phyloP scores from a whole-genome alignment of 176 grass and related monocot species.

The Oryza glumipatula region DNA sequence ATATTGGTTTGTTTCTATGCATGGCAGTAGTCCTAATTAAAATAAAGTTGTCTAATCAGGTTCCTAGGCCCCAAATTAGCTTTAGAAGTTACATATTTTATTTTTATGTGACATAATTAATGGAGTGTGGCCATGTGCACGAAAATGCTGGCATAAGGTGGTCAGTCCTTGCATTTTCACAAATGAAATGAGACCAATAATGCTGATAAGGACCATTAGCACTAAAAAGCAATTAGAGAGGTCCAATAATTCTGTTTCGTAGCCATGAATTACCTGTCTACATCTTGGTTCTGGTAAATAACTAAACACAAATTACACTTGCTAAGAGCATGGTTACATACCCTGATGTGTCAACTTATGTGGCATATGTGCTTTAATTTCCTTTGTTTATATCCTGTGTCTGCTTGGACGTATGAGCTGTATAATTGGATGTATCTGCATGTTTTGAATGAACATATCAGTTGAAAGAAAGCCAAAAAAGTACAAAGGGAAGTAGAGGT shows the following conservation, averaged over 20 bases:
- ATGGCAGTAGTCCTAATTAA: constrained; percentile 21
- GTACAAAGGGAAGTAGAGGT: constrained; percentile 26
- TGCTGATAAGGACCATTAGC: constrained; percentile 48
- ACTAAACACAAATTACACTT: constrained; percentile 35
- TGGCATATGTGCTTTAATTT: constrained; percentile 46
- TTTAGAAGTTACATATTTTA: constrained; percentile 36
- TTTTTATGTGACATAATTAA: constrained; percentile 32
- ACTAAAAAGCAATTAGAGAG: constrained; percentile 47
- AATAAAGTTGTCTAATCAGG: constrained; percentile 30
- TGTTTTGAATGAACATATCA: constrained; percentile 44
- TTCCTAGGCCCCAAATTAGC: constrained; percentile 13
- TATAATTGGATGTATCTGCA: constrained; percentile 49
- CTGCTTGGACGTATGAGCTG: constrained; percentile 41
- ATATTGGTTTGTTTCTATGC: constrained; percentile 30
- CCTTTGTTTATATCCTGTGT: constrained; percentile 36
- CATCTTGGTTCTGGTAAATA: constrained; percentile 37
- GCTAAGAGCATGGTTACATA: constrained; percentile 40
- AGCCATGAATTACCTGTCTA: constrained; percentile 15
- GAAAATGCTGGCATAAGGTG: constrained; percentile 51
- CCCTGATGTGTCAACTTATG: constrained; percentile 47
- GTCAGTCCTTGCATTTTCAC: constrained; percentile 35
- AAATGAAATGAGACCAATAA: constrained; percentile 47
- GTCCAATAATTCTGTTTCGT: constrained; percentile 23
- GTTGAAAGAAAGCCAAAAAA: constrained; percentile 41
- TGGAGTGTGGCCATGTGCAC: constrained; percentile 27